A percentile compares a stretch with the other conserved stretches of the same genome.
phyloP scores from a whole-genome alignment of 2,329 filamentous ascomycete species.

The Chaetomiaceae sp. region DNA sequence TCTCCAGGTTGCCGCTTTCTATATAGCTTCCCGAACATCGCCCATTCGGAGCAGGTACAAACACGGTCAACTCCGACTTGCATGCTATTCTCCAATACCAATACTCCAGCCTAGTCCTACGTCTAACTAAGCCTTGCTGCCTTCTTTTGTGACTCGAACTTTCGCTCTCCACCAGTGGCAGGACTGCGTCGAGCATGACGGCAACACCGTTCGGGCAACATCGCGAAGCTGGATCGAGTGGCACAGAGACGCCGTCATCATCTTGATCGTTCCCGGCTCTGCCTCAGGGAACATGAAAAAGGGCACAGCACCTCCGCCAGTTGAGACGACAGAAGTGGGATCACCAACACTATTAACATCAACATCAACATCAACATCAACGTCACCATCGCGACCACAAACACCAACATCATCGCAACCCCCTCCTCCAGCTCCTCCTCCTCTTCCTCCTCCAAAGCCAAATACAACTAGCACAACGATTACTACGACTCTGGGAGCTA shows the following conservation, averaged over 20 bases:
- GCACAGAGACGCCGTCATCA: slow-evolving; percentile 6
- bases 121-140: slow-evolving; percentile 3
- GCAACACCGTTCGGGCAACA: slow-evolving; percentile 9
- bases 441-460: background rate
- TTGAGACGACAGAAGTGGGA: background rate
- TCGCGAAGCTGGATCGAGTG: slow-evolving; percentile 8
- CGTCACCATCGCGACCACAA: too few species aligned
- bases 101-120: too few species aligned
- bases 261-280: background rate
- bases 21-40: slow-evolving; percentile 26
- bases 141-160: background rate
- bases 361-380: slow-evolving; percentile 1
- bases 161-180: background rate
- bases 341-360: background rate
- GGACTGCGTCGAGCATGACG: slow-evolving; percentile 13
- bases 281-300: slow-evolving; percentile 21
- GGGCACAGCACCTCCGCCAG: slow-evolving; percentile 12
- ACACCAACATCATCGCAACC: too few species aligned
- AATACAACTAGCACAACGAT: slow-evolving; percentile 1
- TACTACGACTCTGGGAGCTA: background rate
- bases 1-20: slow-evolving; percentile 22
- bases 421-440: background rate
- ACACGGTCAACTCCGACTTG: slow-evolving; percentile 4
- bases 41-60: slow-evolving; percentile 2
- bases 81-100: slow-evolving; percentile 3